Evolutionary conservation across 2,329 filamentous ascomycete genomes (phyloP).

Genomic region (Alternaria infectoria): DNA sequence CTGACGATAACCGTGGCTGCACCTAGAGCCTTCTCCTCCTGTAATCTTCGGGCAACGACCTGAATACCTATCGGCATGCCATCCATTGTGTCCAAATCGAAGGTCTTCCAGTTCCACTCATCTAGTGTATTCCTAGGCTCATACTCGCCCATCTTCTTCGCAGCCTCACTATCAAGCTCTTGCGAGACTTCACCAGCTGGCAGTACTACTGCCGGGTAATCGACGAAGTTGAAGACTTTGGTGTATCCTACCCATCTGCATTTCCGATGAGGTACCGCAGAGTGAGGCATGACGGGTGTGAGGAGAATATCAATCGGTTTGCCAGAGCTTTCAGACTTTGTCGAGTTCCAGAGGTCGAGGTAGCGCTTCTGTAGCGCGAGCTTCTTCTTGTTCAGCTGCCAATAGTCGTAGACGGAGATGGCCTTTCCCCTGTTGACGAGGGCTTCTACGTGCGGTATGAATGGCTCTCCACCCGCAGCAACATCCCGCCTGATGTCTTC

Average conservation of each 20-base stretch:
- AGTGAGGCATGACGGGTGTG: constrained; percentile 66
- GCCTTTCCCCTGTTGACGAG: constrained; percentile 58
- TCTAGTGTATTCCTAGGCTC: constrained; percentile 59
- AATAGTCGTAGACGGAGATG: constrained; percentile 70
- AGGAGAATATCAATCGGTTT: constrained; percentile 62
- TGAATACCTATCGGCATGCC: constrained; percentile 49
- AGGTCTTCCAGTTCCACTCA: constrained; percentile 58
- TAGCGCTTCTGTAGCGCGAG: constrained; percentile 61
- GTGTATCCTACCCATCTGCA: constrained; percentile 64
- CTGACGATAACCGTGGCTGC: constrained; percentile 41
- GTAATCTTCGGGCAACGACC: constrained; percentile 42
- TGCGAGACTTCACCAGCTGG: constrained; percentile 59
- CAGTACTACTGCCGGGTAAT: constrained; percentile 65
- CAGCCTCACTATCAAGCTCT: constrained; percentile 46
- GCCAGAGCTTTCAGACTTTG: constrained; percentile 53
- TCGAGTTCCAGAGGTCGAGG: constrained; percentile 64
- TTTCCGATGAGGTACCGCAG: constrained; percentile 57
- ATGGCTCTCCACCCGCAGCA: constrained; percentile 62
- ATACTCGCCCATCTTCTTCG: constrained; percentile 44
- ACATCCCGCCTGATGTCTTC: constrained; percentile 67
- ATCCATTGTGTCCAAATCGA: constrained; percentile 42
- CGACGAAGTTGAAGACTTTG: constrained; percentile 67
- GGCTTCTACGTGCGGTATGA: constrained; percentile 56
- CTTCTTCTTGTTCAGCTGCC: constrained; percentile 69
- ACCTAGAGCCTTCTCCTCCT: constrained; percentile 49